A percentile compares a stretch with the other conserved stretches of the same genome.
These are phyloP conservation scores for Flaveria linearis DNA, from an alignment of 129 eudicot genomes.

Conservation along the genomic window DNA sequence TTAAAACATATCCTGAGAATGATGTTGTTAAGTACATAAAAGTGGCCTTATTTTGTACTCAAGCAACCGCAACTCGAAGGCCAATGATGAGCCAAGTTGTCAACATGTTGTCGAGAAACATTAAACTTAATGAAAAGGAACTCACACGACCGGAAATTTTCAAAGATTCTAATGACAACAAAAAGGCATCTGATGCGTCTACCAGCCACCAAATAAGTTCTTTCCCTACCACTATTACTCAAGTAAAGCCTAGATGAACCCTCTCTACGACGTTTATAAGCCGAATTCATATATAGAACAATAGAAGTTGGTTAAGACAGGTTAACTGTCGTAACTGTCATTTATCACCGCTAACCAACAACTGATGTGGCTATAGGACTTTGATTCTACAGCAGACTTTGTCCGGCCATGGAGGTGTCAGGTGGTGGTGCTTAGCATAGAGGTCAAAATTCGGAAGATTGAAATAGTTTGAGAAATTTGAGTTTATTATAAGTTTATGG, in stretches of 20 bases:
- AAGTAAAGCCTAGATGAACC: conserved; percentile 71
- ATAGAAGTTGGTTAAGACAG: conserved; percentile 14
- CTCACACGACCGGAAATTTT: conserved; percentile 70
- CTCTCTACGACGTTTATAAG: background rate
- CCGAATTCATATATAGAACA: background rate
- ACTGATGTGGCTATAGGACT: conserved; percentile 1
- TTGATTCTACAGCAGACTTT: background rate
- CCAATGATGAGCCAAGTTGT: conserved; percentile 88
- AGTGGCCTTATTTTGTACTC: conserved; percentile 88
- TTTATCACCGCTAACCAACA: conserved; percentile 1
- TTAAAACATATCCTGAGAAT: conserved; percentile 55
- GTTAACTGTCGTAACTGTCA: conserved; percentile 21
- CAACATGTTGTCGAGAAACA: conserved; percentile 69
- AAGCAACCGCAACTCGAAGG: conserved; percentile 68
- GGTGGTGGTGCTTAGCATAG: background rate
- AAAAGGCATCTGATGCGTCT: conserved; percentile 53
- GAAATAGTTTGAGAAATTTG: background rate
- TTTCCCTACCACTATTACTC: conserved; percentile 63
- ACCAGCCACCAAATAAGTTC: conserved; percentile 74
- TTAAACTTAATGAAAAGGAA: conserved; percentile 66
- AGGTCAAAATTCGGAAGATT: background rate
- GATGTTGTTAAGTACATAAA: conserved; percentile 74
- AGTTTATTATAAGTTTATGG: background rate
- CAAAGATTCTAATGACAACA: conserved; percentile 48
- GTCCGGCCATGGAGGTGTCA: background rate